These are phyloP conservation scores for Fonsecaea nubica DNA, from an alignment of 2,329 filamentous ascomycete species.

Conservation along the genomic window DNA sequence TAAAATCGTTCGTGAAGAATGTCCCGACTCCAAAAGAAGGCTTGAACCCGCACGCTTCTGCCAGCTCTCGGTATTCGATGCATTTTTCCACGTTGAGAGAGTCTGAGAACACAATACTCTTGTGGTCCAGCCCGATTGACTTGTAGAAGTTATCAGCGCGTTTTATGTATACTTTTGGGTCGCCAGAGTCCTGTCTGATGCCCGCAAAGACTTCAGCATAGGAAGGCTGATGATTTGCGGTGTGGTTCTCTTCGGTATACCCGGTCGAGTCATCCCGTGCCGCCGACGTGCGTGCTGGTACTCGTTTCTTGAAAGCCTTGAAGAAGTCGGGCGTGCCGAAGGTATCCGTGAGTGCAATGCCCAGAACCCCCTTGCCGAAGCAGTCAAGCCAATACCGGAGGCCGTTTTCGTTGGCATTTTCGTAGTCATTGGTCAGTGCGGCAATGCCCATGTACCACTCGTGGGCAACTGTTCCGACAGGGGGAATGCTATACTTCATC, in stretches of 20 bases:
- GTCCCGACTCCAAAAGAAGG: slow-evolving; percentile 94
- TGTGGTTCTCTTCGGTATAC: slow-evolving; percentile 40
- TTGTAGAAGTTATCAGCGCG: slow-evolving; percentile 83
- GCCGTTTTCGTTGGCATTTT: slow-evolving; percentile 80
- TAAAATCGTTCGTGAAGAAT: slow-evolving; percentile 93
- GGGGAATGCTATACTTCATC: slow-evolving; percentile 84
- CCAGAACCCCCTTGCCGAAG: slow-evolving; percentile 83
- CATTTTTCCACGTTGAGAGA: slow-evolving; percentile 90
- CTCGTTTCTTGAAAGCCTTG: slow-evolving; percentile 76
- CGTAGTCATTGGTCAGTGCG: slow-evolving; percentile 85
- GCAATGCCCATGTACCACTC: slow-evolving; percentile 99
- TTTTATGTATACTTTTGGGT: slow-evolving; percentile 79
- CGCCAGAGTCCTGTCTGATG: slow-evolving; percentile 88
- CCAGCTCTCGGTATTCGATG: slow-evolving; percentile 83
- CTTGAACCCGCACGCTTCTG: slow-evolving; percentile 79
- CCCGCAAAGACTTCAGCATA: slow-evolving; percentile 85
- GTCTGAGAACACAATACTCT: slow-evolving; percentile 94
- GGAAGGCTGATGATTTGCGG: slow-evolving; percentile 55
- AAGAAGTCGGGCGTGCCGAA: slow-evolving; percentile 93
- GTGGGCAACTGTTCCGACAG: slow-evolving; percentile 90
- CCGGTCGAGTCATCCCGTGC: slow-evolving; percentile 51
- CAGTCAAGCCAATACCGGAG: slow-evolving; percentile 88
- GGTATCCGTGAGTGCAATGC: slow-evolving; percentile 92
- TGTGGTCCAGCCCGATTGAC: slow-evolving; percentile 74
- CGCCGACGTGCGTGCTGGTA: slow-evolving; percentile 56